A percentile compares a stretch with the other conserved stretches of the same genome.
Evolutionary conservation across 257 asterid genomes (phyloP).

Genomic region (Salvia rosmarinus): DNA sequence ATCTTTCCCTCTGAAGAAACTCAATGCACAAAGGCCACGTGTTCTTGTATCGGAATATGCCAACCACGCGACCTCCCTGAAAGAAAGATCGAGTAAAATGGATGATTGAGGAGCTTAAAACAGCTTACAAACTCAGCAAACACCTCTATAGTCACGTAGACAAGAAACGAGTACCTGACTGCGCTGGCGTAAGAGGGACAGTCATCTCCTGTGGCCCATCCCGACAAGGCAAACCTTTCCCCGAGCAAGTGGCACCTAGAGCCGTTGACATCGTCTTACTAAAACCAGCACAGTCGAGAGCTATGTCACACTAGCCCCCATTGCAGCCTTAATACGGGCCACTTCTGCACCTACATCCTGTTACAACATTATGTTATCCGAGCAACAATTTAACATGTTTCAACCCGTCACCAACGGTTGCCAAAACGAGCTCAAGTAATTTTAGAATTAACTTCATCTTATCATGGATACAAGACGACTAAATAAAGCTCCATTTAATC

Average conservation of each 20-base stretch:
- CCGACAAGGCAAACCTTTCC: conserved; percentile 99
- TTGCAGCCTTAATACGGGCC: conserved; percentile 59
- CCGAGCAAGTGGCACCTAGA: conserved; percentile 72
- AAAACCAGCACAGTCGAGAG: conserved; percentile 87
- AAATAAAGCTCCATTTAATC: no score
- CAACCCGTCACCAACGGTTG: no score
- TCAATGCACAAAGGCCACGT: conserved; percentile 95
- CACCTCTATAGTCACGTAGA: no score
- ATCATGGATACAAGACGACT: no score
- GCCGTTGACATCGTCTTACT: conserved; percentile 88
- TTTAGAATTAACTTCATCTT: no score
- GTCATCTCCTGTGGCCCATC: conserved; percentile 78
- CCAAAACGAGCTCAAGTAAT: no score
- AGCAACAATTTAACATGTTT: not conserved
- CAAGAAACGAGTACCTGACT: conserved; percentile 61
- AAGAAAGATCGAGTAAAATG: not conserved
- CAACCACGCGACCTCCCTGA: conserved; percentile 90
- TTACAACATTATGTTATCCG: not conserved
- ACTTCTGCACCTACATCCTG: conserved; percentile 79
- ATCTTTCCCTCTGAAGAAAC: conserved; percentile 80
- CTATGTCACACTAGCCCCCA: conserved; percentile 60
- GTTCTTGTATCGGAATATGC: conserved; percentile 89
- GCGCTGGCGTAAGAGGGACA: conserved; percentile 89
- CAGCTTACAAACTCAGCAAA: no score
- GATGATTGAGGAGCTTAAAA: no score